phyloP scores from a whole-genome alignment of 2,329 filamentous ascomycete genomes.

The Diatrype stigma region DNA sequence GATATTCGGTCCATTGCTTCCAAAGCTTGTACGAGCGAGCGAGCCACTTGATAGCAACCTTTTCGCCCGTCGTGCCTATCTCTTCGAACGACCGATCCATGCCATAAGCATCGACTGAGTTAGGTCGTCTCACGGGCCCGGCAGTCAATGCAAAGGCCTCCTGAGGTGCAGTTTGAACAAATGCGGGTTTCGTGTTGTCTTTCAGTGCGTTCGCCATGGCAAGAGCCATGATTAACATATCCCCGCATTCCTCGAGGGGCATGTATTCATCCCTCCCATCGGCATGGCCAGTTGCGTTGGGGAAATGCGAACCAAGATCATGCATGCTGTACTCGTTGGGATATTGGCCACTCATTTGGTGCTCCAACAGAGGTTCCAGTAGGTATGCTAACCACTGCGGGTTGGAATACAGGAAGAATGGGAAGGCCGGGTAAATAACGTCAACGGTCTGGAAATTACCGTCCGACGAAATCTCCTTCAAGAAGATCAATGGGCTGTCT shows the following conservation, averaged over 20 bases:
- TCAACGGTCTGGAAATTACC: conserved; percentile 84
- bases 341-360: conserved; percentile 78
- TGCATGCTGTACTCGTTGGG: conserved; percentile 80
- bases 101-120: conserved; percentile 28
- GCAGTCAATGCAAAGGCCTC: conserved; percentile 10
- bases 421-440: conserved; percentile 82
- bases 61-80: conserved; percentile 38
- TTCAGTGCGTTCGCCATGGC: conserved; percentile 71
- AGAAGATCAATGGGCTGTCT: conserved; percentile 68
- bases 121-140: conserved; percentile 9
- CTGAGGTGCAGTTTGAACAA: conserved; percentile 43
- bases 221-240: conserved; percentile 76
- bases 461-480: conserved; percentile 83
- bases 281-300: conserved; percentile 69
- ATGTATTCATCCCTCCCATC: conserved; percentile 70
- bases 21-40: conserved; percentile 60
- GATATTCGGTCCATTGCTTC: conserved; percentile 72
- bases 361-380: conserved; percentile 74
- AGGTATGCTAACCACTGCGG: conserved; percentile 76
- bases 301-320: conserved; percentile 68
- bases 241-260: conserved; percentile 71
- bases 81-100: conserved; percentile 61
- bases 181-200: conserved; percentile 56
- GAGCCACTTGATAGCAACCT: conserved; percentile 36
- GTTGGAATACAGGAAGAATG: conserved; percentile 83